phyloP scores from a whole-genome alignment of 441 rosid genomes.

The Mallotus japonicus region DNA sequence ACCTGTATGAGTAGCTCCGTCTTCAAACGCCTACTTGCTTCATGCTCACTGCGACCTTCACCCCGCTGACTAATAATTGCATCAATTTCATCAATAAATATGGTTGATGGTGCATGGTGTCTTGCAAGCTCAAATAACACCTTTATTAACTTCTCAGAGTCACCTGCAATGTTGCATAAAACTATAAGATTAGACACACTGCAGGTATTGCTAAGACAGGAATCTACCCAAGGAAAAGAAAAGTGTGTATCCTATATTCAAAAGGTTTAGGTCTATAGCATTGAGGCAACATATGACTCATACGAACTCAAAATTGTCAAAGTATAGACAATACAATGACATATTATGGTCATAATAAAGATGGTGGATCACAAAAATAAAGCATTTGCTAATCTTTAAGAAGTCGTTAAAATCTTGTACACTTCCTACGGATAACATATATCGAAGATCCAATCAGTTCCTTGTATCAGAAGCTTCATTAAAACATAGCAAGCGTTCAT shows the following conservation, averaged over 20 bases:
- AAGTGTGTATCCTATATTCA: not conserved
- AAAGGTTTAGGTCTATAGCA: not conserved
- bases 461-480: not conserved
- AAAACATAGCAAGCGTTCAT: not conserved
- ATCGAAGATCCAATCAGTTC: not conserved
- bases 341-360: not conserved
- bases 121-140: slow-evolving; percentile 92
- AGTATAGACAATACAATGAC: not conserved
- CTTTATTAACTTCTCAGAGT: slow-evolving; percentile 89
- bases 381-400: not conserved
- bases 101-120: slow-evolving; percentile 95
- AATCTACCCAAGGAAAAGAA: not conserved
- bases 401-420: not conserved
- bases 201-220: not conserved
- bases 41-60: slow-evolving; percentile 92
- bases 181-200: slow-evolving; percentile 2
- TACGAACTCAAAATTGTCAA: not conserved
- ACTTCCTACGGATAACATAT: not conserved
- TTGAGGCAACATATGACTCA: not conserved
- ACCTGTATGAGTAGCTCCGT: slow-evolving; percentile 97
- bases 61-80: slow-evolving; percentile 97
- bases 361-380: not conserved
- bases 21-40: slow-evolving; percentile 97
- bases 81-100: slow-evolving; percentile 94
- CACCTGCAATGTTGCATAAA: slow-evolving; percentile 54